A percentile compares a stretch with the other conserved stretches of the same genome.
Evolutionary conservation across 495 filamentous ascomycete species (phyloP).

Genomic region (Penicillium macrosclerotiorum): DNA sequence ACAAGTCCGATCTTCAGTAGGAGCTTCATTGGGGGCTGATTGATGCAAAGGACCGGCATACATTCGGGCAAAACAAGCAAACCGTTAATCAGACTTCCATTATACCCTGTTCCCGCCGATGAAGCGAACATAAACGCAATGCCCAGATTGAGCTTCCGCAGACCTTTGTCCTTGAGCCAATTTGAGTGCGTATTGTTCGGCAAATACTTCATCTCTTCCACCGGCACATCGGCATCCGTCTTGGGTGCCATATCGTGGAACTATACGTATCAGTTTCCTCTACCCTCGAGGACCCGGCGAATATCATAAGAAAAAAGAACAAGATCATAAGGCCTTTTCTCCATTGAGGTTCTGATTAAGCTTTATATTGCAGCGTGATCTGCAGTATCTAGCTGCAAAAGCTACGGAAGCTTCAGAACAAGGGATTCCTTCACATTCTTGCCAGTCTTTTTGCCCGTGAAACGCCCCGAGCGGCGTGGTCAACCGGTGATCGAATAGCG

Average conservation of each 20-base stretch:
- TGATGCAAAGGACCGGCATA: slow-evolving; percentile 1
- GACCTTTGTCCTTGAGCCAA: slow-evolving; percentile 24
- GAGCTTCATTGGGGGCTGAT: not conserved
- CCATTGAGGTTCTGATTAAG: slow-evolving; percentile 2
- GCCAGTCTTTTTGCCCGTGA: not conserved
- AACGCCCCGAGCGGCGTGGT: slow-evolving; percentile 4
- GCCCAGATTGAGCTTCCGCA: slow-evolving; percentile 22
- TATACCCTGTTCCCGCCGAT: slow-evolving; percentile 26
- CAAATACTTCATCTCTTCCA: slow-evolving; percentile 15
- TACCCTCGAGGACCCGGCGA: not conserved
- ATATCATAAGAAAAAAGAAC: not conserved
- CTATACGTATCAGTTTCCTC: slow-evolving; percentile 1
- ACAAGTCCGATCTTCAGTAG: not conserved
- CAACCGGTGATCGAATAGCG: slow-evolving; percentile 7
- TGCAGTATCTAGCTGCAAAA: not conserved
- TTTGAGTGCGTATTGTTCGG: slow-evolving; percentile 22
- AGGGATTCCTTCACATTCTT: slow-evolving; percentile 27
- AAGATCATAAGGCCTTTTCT: slow-evolving; percentile 9
- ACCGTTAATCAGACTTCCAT: slow-evolving; percentile 26
- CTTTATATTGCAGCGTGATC: slow-evolving; percentile 1
- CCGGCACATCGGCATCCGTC: slow-evolving; percentile 5
- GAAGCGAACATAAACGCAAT: slow-evolving; percentile 26
- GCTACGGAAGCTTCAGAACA: slow-evolving; percentile 17
- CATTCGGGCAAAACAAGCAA: slow-evolving; percentile 25
- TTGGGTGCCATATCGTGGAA: slow-evolving; percentile 9